Percentiles rank a stretch among this genome's conserved stretches.
These are phyloP conservation scores for Pichia sp. DNA, from an alignment of 1,139 yeast genomes.

Conservation along the genomic window DNA sequence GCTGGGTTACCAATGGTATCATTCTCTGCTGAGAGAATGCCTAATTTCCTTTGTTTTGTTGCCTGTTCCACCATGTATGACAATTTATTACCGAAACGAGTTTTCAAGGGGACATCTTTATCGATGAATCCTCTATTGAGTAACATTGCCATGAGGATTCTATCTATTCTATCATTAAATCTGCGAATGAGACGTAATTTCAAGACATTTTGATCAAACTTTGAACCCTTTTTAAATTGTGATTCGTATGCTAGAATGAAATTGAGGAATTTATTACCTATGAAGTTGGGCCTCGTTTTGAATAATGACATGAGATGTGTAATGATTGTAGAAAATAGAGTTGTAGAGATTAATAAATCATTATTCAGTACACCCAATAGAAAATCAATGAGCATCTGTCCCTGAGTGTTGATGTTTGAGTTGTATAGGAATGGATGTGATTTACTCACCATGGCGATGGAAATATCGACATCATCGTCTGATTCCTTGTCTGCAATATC, in stretches of 20 bases:
- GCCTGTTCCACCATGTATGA: slow-evolving; percentile 23
- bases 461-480: no score
- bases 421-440: slow-evolving; percentile 63
- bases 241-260: slow-evolving; percentile 30
- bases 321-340: slow-evolving; percentile 48
- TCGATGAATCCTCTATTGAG: slow-evolving; percentile 35
- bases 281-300: slow-evolving; percentile 50
- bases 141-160: slow-evolving; percentile 24
- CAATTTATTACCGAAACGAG: slow-evolving; percentile 27
- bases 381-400: slow-evolving; percentile 59
- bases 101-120: slow-evolving; percentile 29
- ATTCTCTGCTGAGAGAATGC: no score
- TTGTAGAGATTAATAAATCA: slow-evolving; percentile 47
- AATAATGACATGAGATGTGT: slow-evolving; percentile 45
- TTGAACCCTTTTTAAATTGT: slow-evolving; percentile 23
- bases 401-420: slow-evolving; percentile 59
- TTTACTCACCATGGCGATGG: slow-evolving; percentile 51
- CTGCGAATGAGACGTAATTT: slow-evolving; percentile 37
- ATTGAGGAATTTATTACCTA: slow-evolving; percentile 36
- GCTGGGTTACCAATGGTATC: no score
- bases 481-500: no score
- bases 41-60: slow-evolving; percentile 22
- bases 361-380: slow-evolving; percentile 49
- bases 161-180: slow-evolving; percentile 39
- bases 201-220: slow-evolving; percentile 28